Base-by-base conservation (phyloP, 1,284 basidiomycete species). In the Sphagnurus paluster region DNA sequence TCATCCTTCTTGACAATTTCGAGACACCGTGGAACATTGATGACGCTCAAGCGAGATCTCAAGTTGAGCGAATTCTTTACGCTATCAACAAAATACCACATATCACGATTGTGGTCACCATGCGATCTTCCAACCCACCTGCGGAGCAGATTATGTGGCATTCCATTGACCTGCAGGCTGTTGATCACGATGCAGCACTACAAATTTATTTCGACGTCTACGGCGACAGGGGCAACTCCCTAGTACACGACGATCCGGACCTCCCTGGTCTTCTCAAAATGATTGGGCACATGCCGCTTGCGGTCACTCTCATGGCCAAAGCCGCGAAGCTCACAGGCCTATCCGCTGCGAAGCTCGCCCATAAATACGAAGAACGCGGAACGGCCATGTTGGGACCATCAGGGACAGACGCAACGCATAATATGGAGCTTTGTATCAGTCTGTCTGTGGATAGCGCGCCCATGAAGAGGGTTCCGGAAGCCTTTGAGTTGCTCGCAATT, bases 281-380 rank as follows among this genome's bases (percentile, higher is more conserved):
- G 4, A 24, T 67, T 4, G 60, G 57, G 13, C 48, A 54, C 42
- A 55, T 67, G 46, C 64, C 66, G 2, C 49, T 57, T 42, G 47
- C 47, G 2, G 19, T 49, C 7, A 40, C 26, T 14, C 24, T 49
- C 3, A 40, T 49, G 42, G 47, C 47, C 2, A 49, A 40, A 14
- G 11, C 37, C 5, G 47, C 24, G 21, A 40, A 40, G 11, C 10
- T 44, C 6, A 40, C 21, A 1, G 23, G 37, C 6, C 6, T 44
- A 8, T 30, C 38, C 1, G 47, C 47, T 10, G 23, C 16, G 34
- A 19, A 44, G 13, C 42, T 44, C 16, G 14, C 38, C 13, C 21
- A 44, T 14, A 24, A 44, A 21, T 49, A 44, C n/a, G 21, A 40
- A 1, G 30, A 17, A 8, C 11, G 19, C 2, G 42, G 47, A 0